Evolutionary conservation across 2,329 filamentous ascomycete genomes (phyloP).

Genomic region (Penicillium freii): DNA sequence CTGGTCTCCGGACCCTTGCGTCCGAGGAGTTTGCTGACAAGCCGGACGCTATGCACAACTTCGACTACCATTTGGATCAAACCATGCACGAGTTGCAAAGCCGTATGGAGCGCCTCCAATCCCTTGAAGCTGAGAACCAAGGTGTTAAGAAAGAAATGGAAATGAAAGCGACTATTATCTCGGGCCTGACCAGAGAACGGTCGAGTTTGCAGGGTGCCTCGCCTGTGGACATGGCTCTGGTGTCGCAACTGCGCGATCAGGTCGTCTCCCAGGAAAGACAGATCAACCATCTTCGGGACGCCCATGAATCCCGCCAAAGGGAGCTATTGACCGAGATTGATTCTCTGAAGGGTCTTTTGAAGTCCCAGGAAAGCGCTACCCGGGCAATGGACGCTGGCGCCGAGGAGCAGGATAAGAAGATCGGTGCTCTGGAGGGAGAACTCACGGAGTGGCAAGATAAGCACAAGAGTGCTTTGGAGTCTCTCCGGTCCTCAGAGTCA

Average conservation of each 20-base stretch:
- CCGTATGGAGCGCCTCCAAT: constrained; percentile 84
- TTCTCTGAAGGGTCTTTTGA: constrained; percentile 59
- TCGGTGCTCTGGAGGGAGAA: constrained; percentile 68
- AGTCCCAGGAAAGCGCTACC: constrained; percentile 37
- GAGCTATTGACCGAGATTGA: constrained; percentile 72
- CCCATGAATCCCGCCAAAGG: constrained; percentile 70
- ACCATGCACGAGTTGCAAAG: constrained; percentile 89
- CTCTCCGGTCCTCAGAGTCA: constrained; percentile 69
- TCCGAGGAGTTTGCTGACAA: constrained; percentile 78
- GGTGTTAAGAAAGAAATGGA: constrained; percentile 94
- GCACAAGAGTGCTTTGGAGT: constrained; percentile 68
- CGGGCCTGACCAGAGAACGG: constrained; percentile 86
- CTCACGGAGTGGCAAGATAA: constrained; percentile 72
- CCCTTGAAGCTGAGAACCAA: constrained; percentile 79
- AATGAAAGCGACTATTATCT: constrained; percentile 91
- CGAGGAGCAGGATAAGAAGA: constrained; percentile 54
- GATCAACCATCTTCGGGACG: constrained; percentile 69
- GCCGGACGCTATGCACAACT: constrained; percentile 84
- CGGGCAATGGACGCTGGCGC: constrained; percentile 35
- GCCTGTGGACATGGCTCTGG: constrained; percentile 86
- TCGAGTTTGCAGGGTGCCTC: constrained; percentile 79
- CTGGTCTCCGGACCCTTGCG: constrained; percentile 83
- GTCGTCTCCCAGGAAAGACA: constrained; percentile 82
- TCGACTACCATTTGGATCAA: constrained; percentile 85
- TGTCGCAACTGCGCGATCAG: constrained; percentile 83